Conservation (phyloP, 1,139 yeast genomes). For the Kodamaea fungicola region DNA sequence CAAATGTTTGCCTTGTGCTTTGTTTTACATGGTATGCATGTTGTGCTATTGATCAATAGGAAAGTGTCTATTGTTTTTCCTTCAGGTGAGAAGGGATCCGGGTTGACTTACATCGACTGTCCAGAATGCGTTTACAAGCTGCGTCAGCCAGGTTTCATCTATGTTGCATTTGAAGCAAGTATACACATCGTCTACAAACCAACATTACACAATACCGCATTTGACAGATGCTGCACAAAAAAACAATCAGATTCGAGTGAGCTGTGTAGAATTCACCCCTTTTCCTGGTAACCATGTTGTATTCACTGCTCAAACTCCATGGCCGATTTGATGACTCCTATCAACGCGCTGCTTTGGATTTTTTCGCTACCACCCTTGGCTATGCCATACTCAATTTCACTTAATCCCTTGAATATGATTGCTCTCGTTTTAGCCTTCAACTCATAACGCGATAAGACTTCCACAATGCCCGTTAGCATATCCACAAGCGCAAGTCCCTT, state of each 20-base stretch:
- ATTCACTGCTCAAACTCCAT: conserved; percentile 27
- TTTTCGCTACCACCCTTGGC: conserved; percentile 91
- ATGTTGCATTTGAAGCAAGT: no score
- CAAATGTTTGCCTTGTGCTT: no score
- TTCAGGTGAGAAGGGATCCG: no score
- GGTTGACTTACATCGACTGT: no score
- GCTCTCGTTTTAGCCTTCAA: conserved; percentile 61
- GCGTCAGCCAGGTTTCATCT: no score
- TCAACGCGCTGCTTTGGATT: conserved; percentile 85
- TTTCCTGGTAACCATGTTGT: neutral
- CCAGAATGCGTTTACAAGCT: no score
- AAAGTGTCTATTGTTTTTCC: no score
- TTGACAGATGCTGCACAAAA: conserved; percentile 5
- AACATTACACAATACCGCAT: conserved; percentile 1
- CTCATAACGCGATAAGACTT: conserved; percentile 63
- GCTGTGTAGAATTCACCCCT: neutral
- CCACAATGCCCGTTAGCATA: conserved; percentile 71
- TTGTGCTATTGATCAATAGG: no score
- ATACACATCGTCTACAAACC: no score
- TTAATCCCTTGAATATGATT: conserved; percentile 61
- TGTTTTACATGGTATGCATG: no score
- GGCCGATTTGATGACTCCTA: conserved; percentile 77
- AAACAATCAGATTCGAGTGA: neutral
- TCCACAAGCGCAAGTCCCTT: conserved; percentile 92
- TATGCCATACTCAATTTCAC: conserved; percentile 87